Base-by-base conservation (phyloP, 139 green algal species). In the Choricystis sp. region DNA sequence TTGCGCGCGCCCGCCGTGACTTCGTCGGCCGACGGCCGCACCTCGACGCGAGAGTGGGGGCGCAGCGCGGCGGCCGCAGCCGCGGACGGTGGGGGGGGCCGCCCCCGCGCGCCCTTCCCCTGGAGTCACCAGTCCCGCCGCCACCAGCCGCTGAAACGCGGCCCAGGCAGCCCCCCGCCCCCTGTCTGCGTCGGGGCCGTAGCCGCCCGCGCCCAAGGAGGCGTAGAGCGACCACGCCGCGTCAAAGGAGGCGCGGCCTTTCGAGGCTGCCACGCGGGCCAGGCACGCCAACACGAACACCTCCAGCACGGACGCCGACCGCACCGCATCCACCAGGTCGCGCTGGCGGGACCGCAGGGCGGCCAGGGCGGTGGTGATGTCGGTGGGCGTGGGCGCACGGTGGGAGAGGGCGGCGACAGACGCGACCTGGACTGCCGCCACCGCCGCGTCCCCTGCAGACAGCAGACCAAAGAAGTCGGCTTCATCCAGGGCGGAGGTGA, bases 211-310 rank as follows among this genome's bases (percentile, higher is more conserved):
- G 40, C 40, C 40, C 40, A 52, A 16, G 9, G 40, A 9, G 40
- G 40, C 40, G 40, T 52, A 52, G 9, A 21, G 9, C 9, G 40
- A 9, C 40, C 40, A 52, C 40, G 40, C 40, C 9, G 40, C 40
- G 40, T 52, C 40, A 52, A 52, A 52, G 40, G 40, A 21, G 9
- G 16, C 9, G 9, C 40, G 40, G 9, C 59, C 49, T 16, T 56
- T 24, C 4, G 61, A 71, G 14, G 31, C 9, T 16, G 9, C 40
- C 29, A 83, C 40, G 1, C 77, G 70, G 28, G 65, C 57, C 27
- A 66, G 57, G 2, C 73, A 70, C 56, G 78, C 77, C 63, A 83
- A 64, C 48, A 83, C 61, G 60, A 60, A 75, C 31, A 80, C 65
- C 67, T 83, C 74, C 66, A 79, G 61, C 19, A 81, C 69, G 14